A percentile compares a stretch with the other conserved stretches of the same genome.
Conservation (phyloP, 305 asterid species). For the Solanum hybrid region DNA sequence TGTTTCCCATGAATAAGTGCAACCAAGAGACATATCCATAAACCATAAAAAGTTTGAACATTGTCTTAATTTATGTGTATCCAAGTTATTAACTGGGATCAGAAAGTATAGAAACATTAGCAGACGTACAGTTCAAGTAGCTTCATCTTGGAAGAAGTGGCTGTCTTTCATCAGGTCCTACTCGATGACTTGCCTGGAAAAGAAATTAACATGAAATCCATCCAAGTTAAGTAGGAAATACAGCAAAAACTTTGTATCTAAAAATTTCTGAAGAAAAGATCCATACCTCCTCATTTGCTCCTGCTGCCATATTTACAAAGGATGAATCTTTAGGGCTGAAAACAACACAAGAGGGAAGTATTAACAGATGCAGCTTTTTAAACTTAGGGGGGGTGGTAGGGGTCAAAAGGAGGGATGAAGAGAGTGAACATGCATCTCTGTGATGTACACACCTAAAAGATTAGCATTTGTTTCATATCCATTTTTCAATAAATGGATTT, state of each 20-base stretch:
- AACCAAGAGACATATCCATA: background rate
- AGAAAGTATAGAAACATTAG: constrained; percentile 1
- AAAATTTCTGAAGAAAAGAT: background rate
- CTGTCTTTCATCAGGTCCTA: constrained; percentile 65
- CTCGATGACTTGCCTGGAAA: constrained; percentile 76
- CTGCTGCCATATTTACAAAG: constrained; percentile 78
- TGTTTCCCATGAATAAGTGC: background rate
- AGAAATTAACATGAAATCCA: constrained; percentile 6
- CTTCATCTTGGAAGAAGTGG: constrained; percentile 70
- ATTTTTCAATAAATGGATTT: background rate
- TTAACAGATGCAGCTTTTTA: background rate
- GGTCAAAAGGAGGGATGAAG: background rate
- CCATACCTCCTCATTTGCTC: constrained; percentile 77
- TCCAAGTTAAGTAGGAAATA: background rate
- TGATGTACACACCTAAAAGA: background rate
- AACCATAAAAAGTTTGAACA: background rate
- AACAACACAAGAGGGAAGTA: background rate
- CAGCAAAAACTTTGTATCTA: constrained; percentile 1
- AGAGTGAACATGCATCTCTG: background rate
- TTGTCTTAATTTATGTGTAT: background rate
- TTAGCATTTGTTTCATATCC: background rate
- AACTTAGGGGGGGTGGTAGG: background rate
- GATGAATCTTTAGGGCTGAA: constrained; percentile 55
- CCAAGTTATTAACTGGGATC: background rate
- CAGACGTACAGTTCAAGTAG: constrained; percentile 1